Conservation (phyloP, 345 rosid species). For the Eucalyptus pauciflora region DNA sequence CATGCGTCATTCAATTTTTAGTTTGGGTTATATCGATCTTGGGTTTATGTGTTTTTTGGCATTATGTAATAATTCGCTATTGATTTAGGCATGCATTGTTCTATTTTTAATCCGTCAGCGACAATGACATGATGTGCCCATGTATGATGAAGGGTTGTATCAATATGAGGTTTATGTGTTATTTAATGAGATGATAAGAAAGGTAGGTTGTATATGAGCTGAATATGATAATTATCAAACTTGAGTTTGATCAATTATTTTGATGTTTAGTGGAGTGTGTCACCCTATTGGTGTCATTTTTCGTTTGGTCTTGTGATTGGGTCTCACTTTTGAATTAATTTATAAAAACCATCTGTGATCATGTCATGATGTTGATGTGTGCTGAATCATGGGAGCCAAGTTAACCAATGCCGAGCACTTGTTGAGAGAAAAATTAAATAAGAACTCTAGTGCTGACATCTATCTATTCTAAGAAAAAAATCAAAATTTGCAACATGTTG, state of each 20-base stretch:
- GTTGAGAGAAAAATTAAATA: neutral
- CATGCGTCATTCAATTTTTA: too few relatives aligned
- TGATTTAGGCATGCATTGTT: too few relatives aligned
- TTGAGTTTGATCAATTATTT: neutral
- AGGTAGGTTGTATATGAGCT: neutral
- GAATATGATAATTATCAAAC: neutral
- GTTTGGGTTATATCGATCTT: rapidly evolving
- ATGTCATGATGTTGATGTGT: neutral
- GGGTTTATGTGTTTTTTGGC: too few relatives aligned
- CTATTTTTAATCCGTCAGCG: rapidly evolving
- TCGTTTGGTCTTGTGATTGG: neutral
- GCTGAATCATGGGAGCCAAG: neutral
- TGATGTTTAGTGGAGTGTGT: neutral
- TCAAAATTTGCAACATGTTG: too few relatives aligned
- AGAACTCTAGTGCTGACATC: neutral
- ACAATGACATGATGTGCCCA: rapidly evolving
- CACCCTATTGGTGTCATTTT: neutral
- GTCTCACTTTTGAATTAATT: neutral
- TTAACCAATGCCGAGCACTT: neutral
- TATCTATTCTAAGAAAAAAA: too few relatives aligned
- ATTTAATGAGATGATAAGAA: neutral
- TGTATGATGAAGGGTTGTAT: neutral
- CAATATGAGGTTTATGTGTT: rapidly evolving
- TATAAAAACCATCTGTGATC: neutral
- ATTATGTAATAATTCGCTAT: neutral